Percentiles rank a stretch among this genome's conserved stretches.
Evolutionary conservation across 148 eudicot species (phyloP).

Genomic region (Camellia granthamiana): DNA sequence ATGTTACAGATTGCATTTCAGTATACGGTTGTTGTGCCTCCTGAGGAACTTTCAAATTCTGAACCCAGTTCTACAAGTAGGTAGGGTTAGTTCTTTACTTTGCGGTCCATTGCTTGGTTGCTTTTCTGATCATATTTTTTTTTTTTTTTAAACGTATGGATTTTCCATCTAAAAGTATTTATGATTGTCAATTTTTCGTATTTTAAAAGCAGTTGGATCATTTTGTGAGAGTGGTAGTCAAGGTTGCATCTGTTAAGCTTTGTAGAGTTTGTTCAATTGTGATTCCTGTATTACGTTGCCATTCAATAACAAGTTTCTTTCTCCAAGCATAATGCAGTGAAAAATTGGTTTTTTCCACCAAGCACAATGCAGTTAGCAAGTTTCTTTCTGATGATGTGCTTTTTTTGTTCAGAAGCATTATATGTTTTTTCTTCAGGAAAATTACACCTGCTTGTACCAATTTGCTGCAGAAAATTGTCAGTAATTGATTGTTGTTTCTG

Average conservation of each 20-base stretch:
- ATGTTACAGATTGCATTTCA: conserved; percentile 93
- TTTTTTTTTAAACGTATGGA: neutral
- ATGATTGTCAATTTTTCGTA: neutral
- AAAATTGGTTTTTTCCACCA: neutral
- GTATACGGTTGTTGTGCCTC: conserved; percentile 90
- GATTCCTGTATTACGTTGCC: neutral
- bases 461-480: neutral
- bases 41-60: conserved; percentile 62
- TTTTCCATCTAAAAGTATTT: neutral
- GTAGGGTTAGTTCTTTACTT: conserved; percentile 41
- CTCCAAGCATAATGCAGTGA: neutral
- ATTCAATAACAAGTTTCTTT: neutral
- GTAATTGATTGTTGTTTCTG: neutral
- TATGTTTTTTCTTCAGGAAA: neutral
- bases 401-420: neutral
- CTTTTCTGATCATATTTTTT: conserved; percentile 11
- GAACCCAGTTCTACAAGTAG: conserved; percentile 64
- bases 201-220: neutral
- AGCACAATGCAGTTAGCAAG: neutral
- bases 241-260: conserved; percentile 3
- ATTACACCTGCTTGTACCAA: neutral
- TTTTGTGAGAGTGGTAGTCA: neutral
- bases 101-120: neutral
- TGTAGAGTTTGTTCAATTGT: neutral
- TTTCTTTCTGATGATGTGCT: neutral